Evolutionary conservation across 176 grass and related monocot genomes (phyloP).

Genomic region (Dactylis glomerata): DNA sequence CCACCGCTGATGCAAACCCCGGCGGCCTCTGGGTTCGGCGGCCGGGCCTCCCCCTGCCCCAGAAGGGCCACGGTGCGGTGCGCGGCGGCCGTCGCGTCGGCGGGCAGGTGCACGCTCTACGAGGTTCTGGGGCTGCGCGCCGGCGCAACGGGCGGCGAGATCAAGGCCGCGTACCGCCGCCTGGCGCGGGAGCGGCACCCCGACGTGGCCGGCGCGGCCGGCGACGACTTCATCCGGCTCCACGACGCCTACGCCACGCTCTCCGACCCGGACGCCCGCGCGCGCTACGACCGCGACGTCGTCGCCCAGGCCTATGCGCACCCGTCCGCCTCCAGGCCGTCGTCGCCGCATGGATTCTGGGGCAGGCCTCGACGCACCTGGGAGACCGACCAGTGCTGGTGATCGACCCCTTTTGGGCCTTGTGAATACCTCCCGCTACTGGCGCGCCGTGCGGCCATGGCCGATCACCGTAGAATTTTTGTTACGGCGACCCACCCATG

Average conservation of each 20-base stretch:
- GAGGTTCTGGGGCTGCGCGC: conserved; percentile 46
- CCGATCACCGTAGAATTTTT: conserved; percentile 34
- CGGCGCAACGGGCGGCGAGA: conserved; percentile 52
- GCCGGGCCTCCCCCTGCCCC: neutral
- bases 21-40: neutral
- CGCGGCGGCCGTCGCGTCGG: neutral
- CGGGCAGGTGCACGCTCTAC: conserved; percentile 11
- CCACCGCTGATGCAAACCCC: neutral
- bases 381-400: conserved; percentile 80
- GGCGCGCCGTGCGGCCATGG: conserved; percentile 31
- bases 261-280: conserved; percentile 52
- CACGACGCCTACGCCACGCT: conserved; percentile 67
- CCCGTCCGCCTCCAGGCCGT: neutral
- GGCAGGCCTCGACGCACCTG: conserved; percentile 31
- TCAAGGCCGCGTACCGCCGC: conserved; percentile 75
- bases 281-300: conserved; percentile 43
- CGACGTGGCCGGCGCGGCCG: conserved; percentile 34
- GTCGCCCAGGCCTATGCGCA: neutral
- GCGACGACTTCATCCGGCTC: conserved; percentile 37
- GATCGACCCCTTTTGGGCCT: neutral
- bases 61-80: neutral
- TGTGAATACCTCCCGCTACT: neutral
- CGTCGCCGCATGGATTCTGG: neutral
- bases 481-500: conserved; percentile 31
- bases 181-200: conserved; percentile 59